Evolutionary conservation across 371 early-diverging fungal genomes (phyloP), one percentile per base, ranked within the genome.

Genomic region (Mortierella sp.): DNA sequence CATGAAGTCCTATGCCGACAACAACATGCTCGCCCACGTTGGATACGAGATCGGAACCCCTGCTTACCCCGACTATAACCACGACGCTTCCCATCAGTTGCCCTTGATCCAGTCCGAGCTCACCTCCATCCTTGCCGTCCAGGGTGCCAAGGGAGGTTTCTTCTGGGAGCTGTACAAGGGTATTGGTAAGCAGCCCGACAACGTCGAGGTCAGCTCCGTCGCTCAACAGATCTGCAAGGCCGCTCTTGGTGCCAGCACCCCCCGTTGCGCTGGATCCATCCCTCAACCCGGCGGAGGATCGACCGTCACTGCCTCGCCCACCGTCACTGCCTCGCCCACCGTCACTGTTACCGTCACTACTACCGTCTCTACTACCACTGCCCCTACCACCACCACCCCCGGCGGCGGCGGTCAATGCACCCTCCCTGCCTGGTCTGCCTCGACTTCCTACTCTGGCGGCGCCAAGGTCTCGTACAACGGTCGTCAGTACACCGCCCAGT

Each of bases 391-490:
- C 41, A 87, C 89, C 51, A 44, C 80, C 29, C 41, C 70, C 35
- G 46, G 71, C 63, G 41, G 41, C 3, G 35, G 55, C 10, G 24
- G 70, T 1, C 41, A 49, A 12, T 87, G 87, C 83, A 48, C 76
- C 11, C 72, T 70, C 16, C 48, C 87, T 41, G 89, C 89, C 68
- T 93, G 84, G 81, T 74, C 79, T 49, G 70, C 88, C 35, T 79
- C 88, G 55, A 60, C 82, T 8, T 72, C 80, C 32, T 92, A 93
- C 80, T 81, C 81, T 43, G 81, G 77, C 32, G 89, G 89, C 24
- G 74, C 74, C 51, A 74, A 78, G 18, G 93, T 92, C 55, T 89
- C 91, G 18, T 89, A 90, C 83, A 87, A 91, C 56, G 89, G 89
- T 27, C 79, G 68, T 58, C 38, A 77, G 41, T 89, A 85, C 80